Base-by-base conservation (phyloP, 768 basidiomycete genomes). In the Inosperma sp. region DNA sequence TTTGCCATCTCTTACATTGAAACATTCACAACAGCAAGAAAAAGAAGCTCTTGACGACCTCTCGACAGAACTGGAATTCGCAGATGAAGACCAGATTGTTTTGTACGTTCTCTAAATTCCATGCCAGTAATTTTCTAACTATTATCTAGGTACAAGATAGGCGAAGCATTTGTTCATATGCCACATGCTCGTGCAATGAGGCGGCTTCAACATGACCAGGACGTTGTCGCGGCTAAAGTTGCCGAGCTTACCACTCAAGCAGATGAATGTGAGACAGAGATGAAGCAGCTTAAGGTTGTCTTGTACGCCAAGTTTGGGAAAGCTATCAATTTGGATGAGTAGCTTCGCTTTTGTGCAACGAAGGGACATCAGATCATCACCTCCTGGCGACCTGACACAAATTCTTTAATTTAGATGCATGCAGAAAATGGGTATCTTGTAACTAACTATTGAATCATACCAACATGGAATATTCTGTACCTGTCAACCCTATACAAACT, bases 1-100 rank as follows among this genome's bases (percentile, higher is more conserved):
- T 12, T 14, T 16, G 16, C 37, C 36, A n/a, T 5, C 33, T 41
- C 26, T 23, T 41, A 40, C 12, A 53, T 48, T 49, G 2, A 43
- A 45, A 58, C 34, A 48, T 42, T 35, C 17, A 19, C 39, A 22
- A 55, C 62, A 97, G 93, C 84, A 88, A 78, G 93, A 95, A 70
- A 94, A 94, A 69, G 94, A 96, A 59, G 87, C 92, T 2, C 79
- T 95, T 12, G 92, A 95, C 53, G 94, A 97, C 65, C 78, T 96
- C 25, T 70, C 82, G 2, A 87, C 79, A 37, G 94, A 96, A 61
- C 78, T 97, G 19, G 93, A 95, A 62, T 80, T 97, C 8, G 82
- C 84, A 1, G 92, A 95, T 54, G 92, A 94, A 59, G 86, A 89
- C 51, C 79, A 88, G 49, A 73, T 74, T 1, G 82, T 96, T 4